Percentiles rank a stretch among this genome's conserved stretches.
These are phyloP conservation scores for Microbotryum lychnidis-dioicae DNA, from an alignment of 1,284 basidiomycete species.

Conservation along the genomic window DNA sequence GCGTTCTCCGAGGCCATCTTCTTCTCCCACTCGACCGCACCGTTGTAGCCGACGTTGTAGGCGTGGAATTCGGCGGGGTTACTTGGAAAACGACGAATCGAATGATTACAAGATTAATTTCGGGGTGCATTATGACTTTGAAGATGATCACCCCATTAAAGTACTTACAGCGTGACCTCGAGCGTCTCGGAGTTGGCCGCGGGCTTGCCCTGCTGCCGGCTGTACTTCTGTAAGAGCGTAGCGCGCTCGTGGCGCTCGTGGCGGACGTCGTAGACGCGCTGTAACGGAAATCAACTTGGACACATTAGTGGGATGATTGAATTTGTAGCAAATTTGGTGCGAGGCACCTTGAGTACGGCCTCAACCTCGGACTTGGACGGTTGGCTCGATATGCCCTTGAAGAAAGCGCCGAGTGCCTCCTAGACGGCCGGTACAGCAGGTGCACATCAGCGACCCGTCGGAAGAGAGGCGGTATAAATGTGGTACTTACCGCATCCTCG, in stretches of 20 bases:
- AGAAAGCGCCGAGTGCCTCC: constrained; percentile 25
- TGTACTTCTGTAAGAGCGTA: constrained; percentile 32
- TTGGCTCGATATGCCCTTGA: constrained; percentile 8
- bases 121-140: too few species aligned
- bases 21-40: constrained; percentile 35
- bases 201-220: constrained; percentile 26
- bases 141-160: too few species aligned
- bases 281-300: neutral
- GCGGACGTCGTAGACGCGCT: neutral
- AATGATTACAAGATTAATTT: too few species aligned
- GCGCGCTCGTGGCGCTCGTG: constrained; percentile 20
- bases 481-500: constrained; percentile 32
- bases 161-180: constrained; percentile 6
- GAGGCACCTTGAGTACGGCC: constrained; percentile 21
- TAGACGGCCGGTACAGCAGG: neutral
- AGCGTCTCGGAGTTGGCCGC: constrained; percentile 6
- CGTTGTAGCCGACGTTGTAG: constrained; percentile 34
- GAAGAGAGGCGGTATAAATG: too few species aligned
- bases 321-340: neutral
- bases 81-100: too few species aligned
- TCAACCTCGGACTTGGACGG: constrained; percentile 23
- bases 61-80: constrained; percentile 28
- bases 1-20: neutral
- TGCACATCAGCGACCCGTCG: neutral
- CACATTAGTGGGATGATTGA: too few species aligned